Conservation (phyloP, 192 early-diverging fungal species). For the Endogone sp. region DNA sequence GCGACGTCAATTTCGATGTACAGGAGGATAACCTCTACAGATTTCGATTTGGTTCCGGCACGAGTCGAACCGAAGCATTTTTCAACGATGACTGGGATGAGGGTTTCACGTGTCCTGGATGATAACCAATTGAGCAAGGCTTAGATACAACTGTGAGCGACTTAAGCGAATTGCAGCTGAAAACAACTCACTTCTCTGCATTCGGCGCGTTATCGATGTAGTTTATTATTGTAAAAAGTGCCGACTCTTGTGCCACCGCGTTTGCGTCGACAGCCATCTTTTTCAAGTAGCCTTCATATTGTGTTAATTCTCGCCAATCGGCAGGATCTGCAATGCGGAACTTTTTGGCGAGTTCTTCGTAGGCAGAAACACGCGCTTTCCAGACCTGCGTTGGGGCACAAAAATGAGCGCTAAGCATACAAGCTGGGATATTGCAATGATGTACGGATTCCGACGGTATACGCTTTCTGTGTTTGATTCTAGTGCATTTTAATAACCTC, state of each 20-base stretch:
- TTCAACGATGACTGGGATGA: slow-evolving; percentile 75
- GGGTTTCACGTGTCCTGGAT: slow-evolving; percentile 54
- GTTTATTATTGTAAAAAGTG: slow-evolving; percentile 66
- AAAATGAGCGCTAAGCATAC: background rate
- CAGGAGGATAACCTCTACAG: slow-evolving; percentile 76
- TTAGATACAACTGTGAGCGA: too few relatives aligned
- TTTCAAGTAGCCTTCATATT: slow-evolving; percentile 67
- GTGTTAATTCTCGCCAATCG: slow-evolving; percentile 59
- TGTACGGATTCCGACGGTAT: too few relatives aligned
- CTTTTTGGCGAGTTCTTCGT: slow-evolving; percentile 70
- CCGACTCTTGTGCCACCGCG: slow-evolving; percentile 87
- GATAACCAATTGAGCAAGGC: too few relatives aligned
- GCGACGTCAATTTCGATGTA: slow-evolving; percentile 86
- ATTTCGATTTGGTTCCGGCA: slow-evolving; percentile 72
- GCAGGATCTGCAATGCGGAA: slow-evolving; percentile 64
- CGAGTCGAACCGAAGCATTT: slow-evolving; percentile 85
- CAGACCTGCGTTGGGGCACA: slow-evolving; percentile 59
- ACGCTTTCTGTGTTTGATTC: too few relatives aligned
- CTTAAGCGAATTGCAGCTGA: slow-evolving; percentile 6
- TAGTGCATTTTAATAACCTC: too few relatives aligned
- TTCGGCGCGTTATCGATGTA: slow-evolving; percentile 81
- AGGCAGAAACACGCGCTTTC: slow-evolving; percentile 89
- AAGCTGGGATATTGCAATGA: too few relatives aligned
- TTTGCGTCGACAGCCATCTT: slow-evolving; percentile 87
- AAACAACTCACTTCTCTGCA: slow-evolving; percentile 52